These are phyloP conservation scores for Cardamine chenopodiifolia DNA, from an alignment of 345 rosid genomes.

Conservation along the genomic window DNA sequence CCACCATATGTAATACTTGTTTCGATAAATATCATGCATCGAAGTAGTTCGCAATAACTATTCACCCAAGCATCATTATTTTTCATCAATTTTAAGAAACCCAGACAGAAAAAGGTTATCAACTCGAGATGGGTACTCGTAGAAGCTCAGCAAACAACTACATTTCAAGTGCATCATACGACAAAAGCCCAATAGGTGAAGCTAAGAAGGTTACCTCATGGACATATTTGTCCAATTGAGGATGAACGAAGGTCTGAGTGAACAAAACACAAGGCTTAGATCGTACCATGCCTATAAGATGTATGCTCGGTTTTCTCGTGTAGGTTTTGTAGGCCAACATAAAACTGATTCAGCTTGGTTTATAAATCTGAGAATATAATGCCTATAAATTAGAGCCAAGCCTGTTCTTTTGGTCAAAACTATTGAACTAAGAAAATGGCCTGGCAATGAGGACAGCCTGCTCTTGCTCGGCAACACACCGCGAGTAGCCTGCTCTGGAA, in stretches of 20 bases:
- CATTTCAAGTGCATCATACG: conserved; percentile 3
- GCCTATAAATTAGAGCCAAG: neutral
- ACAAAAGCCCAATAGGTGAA: conserved; percentile 1
- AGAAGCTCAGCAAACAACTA: neutral
- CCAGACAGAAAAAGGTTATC: neutral
- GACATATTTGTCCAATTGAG: conserved; percentile 93
- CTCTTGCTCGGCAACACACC: neutral
- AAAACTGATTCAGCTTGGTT: conserved; percentile 20
- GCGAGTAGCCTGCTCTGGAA: neutral
- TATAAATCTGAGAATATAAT: conserved; percentile 15
- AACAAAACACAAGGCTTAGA: conserved; percentile 93
- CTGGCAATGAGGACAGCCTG: neutral
- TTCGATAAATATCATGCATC: conserved; percentile 3
- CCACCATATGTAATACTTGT: neutral
- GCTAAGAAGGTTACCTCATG: conserved; percentile 62
- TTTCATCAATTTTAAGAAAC: conserved; percentile 1
- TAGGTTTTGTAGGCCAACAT: conserved; percentile 14
- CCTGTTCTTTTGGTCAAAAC: neutral
- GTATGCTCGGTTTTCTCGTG: neutral
- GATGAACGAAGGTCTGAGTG: conserved; percentile 91
- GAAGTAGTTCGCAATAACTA: no score
- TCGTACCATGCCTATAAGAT: conserved; percentile 62
- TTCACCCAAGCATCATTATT: no score
- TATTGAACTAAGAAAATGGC: neutral
- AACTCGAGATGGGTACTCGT: neutral